Conservation (phyloP, 768 basidiomycete species). For the Phylloporus sp. region DNA sequence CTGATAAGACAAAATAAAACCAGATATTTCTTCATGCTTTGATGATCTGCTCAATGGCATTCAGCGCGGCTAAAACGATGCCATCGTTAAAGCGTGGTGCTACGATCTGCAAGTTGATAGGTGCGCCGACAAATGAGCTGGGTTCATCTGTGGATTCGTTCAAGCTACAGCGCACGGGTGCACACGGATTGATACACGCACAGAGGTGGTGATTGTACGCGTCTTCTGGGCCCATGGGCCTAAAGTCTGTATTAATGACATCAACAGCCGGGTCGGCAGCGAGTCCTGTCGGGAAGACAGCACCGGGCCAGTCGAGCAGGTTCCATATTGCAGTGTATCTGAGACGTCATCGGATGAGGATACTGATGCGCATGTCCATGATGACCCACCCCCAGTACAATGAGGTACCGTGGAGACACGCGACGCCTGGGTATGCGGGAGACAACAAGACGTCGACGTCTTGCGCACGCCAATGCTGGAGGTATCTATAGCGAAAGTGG, state of each 20-base stretch:
- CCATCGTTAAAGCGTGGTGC: slow-evolving; percentile 26
- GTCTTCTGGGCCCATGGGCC: slow-evolving; percentile 18
- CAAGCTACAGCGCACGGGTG: background rate
- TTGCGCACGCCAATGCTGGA: slow-evolving; percentile 37
- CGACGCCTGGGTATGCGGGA: slow-evolving; percentile 35
- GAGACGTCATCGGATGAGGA: background rate
- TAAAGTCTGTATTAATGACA: slow-evolving; percentile 3
- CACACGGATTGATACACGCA: slow-evolving; percentile 2
- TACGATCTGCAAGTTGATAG: slow-evolving; percentile 22
- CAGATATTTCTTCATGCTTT: slow-evolving; percentile 9
- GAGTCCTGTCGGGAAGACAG: slow-evolving; percentile 43
- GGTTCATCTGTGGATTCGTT: slow-evolving; percentile 21
- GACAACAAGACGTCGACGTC: slow-evolving; percentile 39
- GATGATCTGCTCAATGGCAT: slow-evolving; percentile 23
- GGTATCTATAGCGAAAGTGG: slow-evolving; percentile 31
- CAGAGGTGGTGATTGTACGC: slow-evolving; percentile 16
- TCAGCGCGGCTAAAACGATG: slow-evolving; percentile 24
- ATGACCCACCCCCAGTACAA: slow-evolving; percentile 31
- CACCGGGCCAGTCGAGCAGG: slow-evolving; percentile 41
- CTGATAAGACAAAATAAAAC: background rate
- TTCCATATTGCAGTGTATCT: slow-evolving; percentile 44
- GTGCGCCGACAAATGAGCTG: slow-evolving; percentile 10
- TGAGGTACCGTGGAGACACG: slow-evolving; percentile 35
- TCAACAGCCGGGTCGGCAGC: slow-evolving; percentile 26
- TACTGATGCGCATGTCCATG: background rate